Evolutionary conservation across 768 basidiomycete species (phyloP), one percentile per base, ranked within the genome.

Genomic region (Pleurotus djamor): DNA sequence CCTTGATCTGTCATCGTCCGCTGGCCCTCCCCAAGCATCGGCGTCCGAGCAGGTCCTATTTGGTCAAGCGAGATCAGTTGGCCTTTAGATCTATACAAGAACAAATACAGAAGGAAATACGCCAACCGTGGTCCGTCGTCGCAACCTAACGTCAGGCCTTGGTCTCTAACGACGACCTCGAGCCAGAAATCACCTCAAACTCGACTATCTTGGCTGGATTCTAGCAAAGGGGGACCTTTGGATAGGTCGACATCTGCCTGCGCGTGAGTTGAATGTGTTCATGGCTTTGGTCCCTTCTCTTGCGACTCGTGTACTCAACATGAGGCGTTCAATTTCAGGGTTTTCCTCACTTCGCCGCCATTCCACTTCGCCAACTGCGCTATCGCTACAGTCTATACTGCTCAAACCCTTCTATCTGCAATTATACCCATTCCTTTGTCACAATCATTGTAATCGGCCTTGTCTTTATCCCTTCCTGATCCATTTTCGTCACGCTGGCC

Each of bases 401-500:
- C 49, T 32, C 34, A 12, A 50, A 33, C 6, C 34, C 49, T 33
- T 50, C 34, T 33, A 50, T 50, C 49, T 50, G 5, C 49, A 17
- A 50, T 50, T 50, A 50, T 50, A 50, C 49, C 28, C 49, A 50
- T 50, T 50, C 49, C 28, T 33, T 50, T 50, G 16, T 50, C 21
- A 50, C 49, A 50, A 50, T 50, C 49, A 50, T 50, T 50, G 49
- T 50, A 50, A 50, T 50, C 49, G 49, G 49, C 21, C 49, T 50
- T 50, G 9, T 50, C 10, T 50, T 50, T 17, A 33, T 35, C 49
- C 8, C 21, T 17, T n/a, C 9, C 47, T 48, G 47, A 48, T 48
- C 47, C 38, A 41, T 41, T 41, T 56, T 56, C 34, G 41, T 56
- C 54, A 56, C 37, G 54, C 54, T 56, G 54, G 54, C 54, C 54